Percentiles rank a stretch among this genome's conserved stretches.
Evolutionary conservation across 208 protist species (phyloP).

Genomic region (Crithidia acanthocephali): DNA sequence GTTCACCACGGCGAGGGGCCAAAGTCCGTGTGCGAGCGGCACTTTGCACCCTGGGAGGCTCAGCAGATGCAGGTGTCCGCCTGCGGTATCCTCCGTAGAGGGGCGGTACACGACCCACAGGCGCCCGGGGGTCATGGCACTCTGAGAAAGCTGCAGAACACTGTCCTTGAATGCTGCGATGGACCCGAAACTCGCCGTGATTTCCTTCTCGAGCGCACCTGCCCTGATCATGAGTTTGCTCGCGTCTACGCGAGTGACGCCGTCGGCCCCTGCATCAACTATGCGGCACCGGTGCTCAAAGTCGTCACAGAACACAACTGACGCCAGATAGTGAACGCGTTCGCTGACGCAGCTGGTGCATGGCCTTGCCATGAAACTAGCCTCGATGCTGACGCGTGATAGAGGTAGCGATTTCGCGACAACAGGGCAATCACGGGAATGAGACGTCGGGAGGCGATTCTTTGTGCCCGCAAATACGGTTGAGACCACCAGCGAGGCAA

Average conservation of each 20-base stretch:
- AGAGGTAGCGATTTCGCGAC: conserved; percentile 46
- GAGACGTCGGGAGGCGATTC: conserved; percentile 10
- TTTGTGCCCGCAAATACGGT: conserved; percentile 30
- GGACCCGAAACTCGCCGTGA: conserved; percentile 45
- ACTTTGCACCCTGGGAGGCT: conserved; percentile 36
- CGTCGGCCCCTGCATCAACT: not conserved
- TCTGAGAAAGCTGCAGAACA: conserved; percentile 45
- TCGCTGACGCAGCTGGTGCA: conserved; percentile 59
- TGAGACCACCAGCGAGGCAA: conserved; percentile 48
- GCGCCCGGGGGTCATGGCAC: conserved; percentile 48
- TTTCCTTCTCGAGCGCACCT: conserved; percentile 26
- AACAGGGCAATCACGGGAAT: conserved; percentile 68
- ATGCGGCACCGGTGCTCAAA: conserved; percentile 49
- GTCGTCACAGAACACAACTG: conserved; percentile 62
- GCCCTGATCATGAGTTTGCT: not conserved
- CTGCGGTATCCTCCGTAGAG: conserved; percentile 6
- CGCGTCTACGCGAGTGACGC: not conserved
- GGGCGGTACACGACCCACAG: conserved; percentile 72
- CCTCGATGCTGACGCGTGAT: conserved; percentile 42
- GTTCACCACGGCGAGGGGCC: conserved; percentile 82
- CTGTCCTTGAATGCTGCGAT: conserved; percentile 38
- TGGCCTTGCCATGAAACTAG: conserved; percentile 49
- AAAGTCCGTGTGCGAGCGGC: conserved; percentile 69
- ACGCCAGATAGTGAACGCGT: conserved; percentile 75
- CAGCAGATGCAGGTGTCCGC: conserved; percentile 59